Base-by-base conservation (phyloP, 441 rosid genomes). In the Rhodomyrtus psidioides region DNA sequence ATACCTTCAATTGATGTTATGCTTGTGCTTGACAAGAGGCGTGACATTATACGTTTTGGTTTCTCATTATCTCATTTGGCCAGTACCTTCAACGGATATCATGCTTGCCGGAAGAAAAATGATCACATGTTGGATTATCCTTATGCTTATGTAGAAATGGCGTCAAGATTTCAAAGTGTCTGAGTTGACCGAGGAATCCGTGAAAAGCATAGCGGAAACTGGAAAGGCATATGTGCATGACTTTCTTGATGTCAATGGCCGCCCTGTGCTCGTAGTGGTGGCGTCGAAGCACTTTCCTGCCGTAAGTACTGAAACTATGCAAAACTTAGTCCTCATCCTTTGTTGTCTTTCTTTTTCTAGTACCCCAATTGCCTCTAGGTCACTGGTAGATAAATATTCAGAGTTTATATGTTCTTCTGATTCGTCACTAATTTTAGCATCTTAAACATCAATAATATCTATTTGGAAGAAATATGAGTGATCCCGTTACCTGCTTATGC, bases 161-260 rank as follows among this genome's bases (percentile, higher is more conserved):
- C 96, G 93, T 58, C 93, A 91, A 85, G 97, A 95, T 82, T 97
- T 96, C 92, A 88, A 91, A 62, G 96, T 94, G 84, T 86, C 94
- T 83, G 93, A 95, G 88, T 87, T 95, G 88, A 90, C 94, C 24
- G 94, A 95, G 86, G 98, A 94, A 86, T 91, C 93, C 4, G 92
- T 96, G 85, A 92, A 89, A 91, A 84, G 81, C 7, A 87, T 94
- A 30, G 96, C 97, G 30, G 87, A 82, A 21, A 93, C 99, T n/a
- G 99, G 99, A 89, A 97, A 96, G 90, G 89, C 95, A 28, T 95
- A 88, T 89, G 95, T 96, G 79, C 99, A 95, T 86, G 95, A 92
- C 84, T 94, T 65, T 89, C 91, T 94, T 85, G 99, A 95, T 90
- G 89, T 93, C 16, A 88, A 90, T 85, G 92, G 83, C 56, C 90